Evolutionary conservation across 768 basidiomycete species (phyloP), one percentile per base, ranked within the genome.

Genomic region (Tricholoma matsutake): DNA sequence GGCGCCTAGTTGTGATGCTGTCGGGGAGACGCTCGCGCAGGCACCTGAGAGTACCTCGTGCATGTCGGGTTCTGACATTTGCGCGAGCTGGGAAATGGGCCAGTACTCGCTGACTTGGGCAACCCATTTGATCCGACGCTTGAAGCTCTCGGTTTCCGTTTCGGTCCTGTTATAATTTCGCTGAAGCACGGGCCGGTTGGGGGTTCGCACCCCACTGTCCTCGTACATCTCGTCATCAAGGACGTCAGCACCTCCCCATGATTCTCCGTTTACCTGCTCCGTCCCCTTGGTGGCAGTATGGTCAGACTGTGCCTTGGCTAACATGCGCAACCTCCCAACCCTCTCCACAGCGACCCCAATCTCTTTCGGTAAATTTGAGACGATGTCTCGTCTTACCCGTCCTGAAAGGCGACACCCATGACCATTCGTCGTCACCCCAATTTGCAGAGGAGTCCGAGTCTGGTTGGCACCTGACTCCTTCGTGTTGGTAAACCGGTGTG

Each of bases 61-160:
- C 86, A 96, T 91, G 4, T 94, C 91, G 18, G 68, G 69, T 39
- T 83, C 79, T 16, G 84, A 78, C 82, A 97, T 82, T 9, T 75
- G 72, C 0, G 92, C 88, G 7, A 98, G 82, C 43, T 83, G 85
- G 10, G 88, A 81, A 53, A 95, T 79, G 0, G 94, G 88, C 92
- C 94, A 98, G 72, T 97, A 98, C 71, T 98, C 96, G 79, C 94
- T 96, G 66, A 98, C 84, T 71, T 98, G 96, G 0, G 94, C 88
- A 3, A 97, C 88, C 93, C 94, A 98, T 72, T 89, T 86, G 84
- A 97, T 92, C 14, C 91, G 80, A 32, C 94, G 80, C 60, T 75
- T 79, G 56, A 82, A 76, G 25, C 71, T 76, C 63, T 89, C 88
- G 1, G 64, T 45, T 7, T 66, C 72, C 3, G 73, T 79, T 71